Percentiles rank a stretch among this genome's conserved stretches.
Conservation (phyloP, 2,329 filamentous ascomycete species). For the Fusarium nematophilum region DNA sequence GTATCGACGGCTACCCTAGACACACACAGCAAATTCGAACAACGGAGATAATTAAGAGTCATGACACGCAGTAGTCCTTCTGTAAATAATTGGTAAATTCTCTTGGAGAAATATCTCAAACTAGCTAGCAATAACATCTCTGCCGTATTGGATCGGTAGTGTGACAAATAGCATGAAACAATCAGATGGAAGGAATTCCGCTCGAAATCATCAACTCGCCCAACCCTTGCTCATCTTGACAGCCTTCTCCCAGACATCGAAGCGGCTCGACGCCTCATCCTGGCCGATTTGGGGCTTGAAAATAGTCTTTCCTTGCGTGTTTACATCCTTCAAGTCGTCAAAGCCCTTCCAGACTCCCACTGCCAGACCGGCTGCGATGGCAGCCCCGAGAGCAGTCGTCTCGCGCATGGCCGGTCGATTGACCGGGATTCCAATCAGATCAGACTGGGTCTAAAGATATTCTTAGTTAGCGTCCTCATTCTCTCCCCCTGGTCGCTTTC, state of each 20-base stretch:
- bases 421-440: conserved; percentile 83
- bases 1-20: too few species aligned
- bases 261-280: conserved; percentile 70
- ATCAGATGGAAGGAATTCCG: too few species aligned
- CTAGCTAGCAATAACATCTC: too few species aligned
- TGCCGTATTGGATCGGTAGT: too few species aligned
- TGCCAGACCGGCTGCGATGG: conserved; percentile 84
- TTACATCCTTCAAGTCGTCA: conserved; percentile 77
- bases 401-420: conserved; percentile 84
- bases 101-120: too few species aligned
- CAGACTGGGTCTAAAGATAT: conserved; percentile 79
- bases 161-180: not conserved
- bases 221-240: conserved; percentile 84
- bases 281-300: conserved; percentile 75
- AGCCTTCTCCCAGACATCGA: conserved; percentile 79
- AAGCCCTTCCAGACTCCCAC: conserved; percentile 80
- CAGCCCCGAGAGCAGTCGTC: conserved; percentile 83
- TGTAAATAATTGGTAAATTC: too few species aligned
- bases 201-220: conserved; percentile 53
- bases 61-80: too few species aligned
- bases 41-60: too few species aligned
- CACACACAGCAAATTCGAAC: too few species aligned
- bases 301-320: conserved; percentile 73
- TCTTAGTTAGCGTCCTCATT: conserved; percentile 9
- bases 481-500: too few species aligned